phyloP scores from a whole-genome alignment of 106 monocot genomes.

The Dioscorea zingiberensis region DNA sequence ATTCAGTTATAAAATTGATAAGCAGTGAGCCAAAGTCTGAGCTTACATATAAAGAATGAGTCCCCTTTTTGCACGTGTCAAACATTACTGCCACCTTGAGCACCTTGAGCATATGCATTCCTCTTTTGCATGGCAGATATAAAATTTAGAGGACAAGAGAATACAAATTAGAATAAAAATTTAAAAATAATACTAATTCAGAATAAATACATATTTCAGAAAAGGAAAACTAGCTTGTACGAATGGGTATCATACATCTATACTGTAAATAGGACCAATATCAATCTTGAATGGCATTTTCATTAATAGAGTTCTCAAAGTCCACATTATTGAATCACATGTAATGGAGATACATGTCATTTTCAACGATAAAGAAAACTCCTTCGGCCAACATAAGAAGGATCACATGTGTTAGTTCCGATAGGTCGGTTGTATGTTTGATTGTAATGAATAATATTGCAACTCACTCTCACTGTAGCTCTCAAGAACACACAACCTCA shows the following conservation, averaged over 20 bases:
- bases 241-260: conserved; percentile 63
- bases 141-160: not conserved
- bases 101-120: conserved; percentile 74
- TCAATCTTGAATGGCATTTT: conserved; percentile 86
- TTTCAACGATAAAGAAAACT: conserved; percentile 85
- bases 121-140: conserved; percentile 79
- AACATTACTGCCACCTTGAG: conserved; percentile 56
- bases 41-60: conserved; percentile 98
- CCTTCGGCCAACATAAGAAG: conserved; percentile 65
- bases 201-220: not conserved
- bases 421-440: no score
- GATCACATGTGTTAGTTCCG: no score
- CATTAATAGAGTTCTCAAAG: conserved; percentile 76
- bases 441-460: no score
- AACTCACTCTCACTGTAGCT: no score
- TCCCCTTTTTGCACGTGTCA: conserved; percentile 73
- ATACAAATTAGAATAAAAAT: not conserved
- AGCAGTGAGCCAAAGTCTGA: no score
- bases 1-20: not conserved
- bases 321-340: conserved; percentile 77
- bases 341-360: conserved; percentile 81
- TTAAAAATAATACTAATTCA: not conserved
- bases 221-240: conserved; percentile 2
- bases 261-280: conserved; percentile 83
- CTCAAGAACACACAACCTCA: no score